Evolutionary conservation across 331 rosid genomes (phyloP).

Genomic region (Malus hybrid): DNA sequence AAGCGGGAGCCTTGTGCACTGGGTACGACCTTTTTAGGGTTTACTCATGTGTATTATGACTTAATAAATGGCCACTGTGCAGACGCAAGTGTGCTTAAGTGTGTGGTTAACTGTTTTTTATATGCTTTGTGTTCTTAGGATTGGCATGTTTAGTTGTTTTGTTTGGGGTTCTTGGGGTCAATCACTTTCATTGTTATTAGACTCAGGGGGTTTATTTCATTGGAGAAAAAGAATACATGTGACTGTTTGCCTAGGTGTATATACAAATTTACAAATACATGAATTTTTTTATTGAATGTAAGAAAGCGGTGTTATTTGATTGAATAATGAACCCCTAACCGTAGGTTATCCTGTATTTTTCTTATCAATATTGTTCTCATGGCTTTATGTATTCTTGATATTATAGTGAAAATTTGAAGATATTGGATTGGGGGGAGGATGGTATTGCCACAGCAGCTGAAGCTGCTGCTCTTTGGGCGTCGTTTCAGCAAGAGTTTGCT

Average conservation of each 20-base stretch:
- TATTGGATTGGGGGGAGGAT: conserved; percentile 48
- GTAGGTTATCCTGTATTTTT: neutral
- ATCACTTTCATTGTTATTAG: neutral
- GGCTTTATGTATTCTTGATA: conserved; percentile 1
- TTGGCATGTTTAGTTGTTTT: too few relatives aligned
- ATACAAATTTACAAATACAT: too few relatives aligned
- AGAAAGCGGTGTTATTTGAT: neutral
- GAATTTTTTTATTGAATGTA: neutral
- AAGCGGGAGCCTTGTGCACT: too few relatives aligned
- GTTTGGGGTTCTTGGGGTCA: neutral
- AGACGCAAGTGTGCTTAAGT: too few relatives aligned
- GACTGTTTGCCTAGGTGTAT: neutral
- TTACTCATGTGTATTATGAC: too few relatives aligned
- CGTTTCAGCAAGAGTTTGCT: conserved; percentile 22
- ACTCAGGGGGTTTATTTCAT: neutral
- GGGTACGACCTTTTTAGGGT: too few relatives aligned
- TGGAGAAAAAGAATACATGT: neutral
- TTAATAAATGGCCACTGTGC: too few relatives aligned
- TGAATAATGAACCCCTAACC: neutral
- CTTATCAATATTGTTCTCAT: neutral
- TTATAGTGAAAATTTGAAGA: conserved; percentile 30
- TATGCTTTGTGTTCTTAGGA: too few relatives aligned
- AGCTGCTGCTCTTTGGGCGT: conserved; percentile 36
- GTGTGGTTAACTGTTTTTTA: neutral
- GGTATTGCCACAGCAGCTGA: conserved; percentile 38